Conservation (phyloP, 768 basidiomycete genomes). For the Hericium rajendrae region DNA sequence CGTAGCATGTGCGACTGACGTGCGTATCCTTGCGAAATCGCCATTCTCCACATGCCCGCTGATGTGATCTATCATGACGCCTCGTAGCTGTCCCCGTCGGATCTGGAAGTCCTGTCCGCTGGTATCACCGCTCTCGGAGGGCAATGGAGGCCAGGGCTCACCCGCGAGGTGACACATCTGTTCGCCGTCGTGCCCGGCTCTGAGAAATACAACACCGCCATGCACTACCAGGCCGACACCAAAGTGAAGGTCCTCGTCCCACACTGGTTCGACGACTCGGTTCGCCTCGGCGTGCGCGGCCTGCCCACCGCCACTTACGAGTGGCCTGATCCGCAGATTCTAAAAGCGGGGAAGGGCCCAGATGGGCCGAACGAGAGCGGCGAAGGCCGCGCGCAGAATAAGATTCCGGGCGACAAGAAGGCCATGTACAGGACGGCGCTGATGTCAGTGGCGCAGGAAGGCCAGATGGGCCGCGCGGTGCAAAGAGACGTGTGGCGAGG, state of each 20-base stretch:
- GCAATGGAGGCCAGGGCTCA: constrained; percentile 67
- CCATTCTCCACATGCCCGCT: not conserved
- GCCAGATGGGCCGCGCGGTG: constrained; percentile 9
- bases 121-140: constrained; percentile 74
- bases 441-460: constrained; percentile 13
- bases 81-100: constrained; percentile 45
- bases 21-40: constrained; percentile 21
- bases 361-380: constrained; percentile 5
- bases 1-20: constrained; percentile 61
- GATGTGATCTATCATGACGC: not conserved
- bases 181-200: constrained; percentile 48
- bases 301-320: constrained; percentile 49
- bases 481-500: constrained; percentile 44
- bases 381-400: constrained; percentile 22
- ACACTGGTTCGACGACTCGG: constrained; percentile 85
- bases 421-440: constrained; percentile 27
- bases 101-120: constrained; percentile 64
- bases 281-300: constrained; percentile 38
- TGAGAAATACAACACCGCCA: constrained; percentile 33
- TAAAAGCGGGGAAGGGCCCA: constrained; percentile 22
- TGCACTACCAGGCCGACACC: constrained; percentile 50
- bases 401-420: constrained; percentile 23
- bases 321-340: constrained; percentile 63
- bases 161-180: constrained; percentile 81
- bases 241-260: constrained; percentile 68